Base-by-base conservation (phyloP, 495 filamentous ascomycete species). In the Neurospora sp. region DNA sequence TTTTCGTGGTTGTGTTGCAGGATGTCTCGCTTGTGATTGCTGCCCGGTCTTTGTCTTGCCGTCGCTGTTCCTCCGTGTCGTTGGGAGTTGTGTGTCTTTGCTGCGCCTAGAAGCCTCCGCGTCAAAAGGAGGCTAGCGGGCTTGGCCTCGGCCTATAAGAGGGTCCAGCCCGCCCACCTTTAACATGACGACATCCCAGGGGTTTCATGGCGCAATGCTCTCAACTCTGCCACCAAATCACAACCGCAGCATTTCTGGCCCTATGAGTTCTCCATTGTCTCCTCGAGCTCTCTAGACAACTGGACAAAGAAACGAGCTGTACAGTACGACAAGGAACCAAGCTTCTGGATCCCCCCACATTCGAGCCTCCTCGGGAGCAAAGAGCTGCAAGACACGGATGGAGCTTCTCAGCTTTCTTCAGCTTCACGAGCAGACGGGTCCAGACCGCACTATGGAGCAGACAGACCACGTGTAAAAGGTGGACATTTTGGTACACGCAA, bases 121-220 rank as follows among this genome's bases (percentile, higher is more conserved):
- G 53, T 65, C 53, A 65, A 27, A 65, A 65, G 53, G 53, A 65
- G 53, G 53, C 53, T 65, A 65, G 53, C 27, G 53, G 53, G 53
- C 53, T 65, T 65, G 53, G 53, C 53, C 53, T 65, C 27, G 53
- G 53, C 53, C 53, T 35, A 65, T 65, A 65, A 65, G 53, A 72
- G n/a, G n/a, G 71, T 14, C 71, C 14, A 40, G 17, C 68, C 35
- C 65, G 53, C 71, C 71, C 61, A 70, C 61, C 71, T 69, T 69
- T 22, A n/a, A 17, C 38, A 72, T 72, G 71, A 72, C 71, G 71
- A 69, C 71, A 72, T 70, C 35, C 8, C 71, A 72, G 61, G 71
- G 68, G 17, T 72, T 37, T 39, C 42, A 37, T 72, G 68, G 71
- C 71, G 71, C 71, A 38, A 72, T 72, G 37, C 44, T 35, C 27